phyloP scores from a whole-genome alignment of 306 rosid species.

The Fragaria nilgerrensis region DNA sequence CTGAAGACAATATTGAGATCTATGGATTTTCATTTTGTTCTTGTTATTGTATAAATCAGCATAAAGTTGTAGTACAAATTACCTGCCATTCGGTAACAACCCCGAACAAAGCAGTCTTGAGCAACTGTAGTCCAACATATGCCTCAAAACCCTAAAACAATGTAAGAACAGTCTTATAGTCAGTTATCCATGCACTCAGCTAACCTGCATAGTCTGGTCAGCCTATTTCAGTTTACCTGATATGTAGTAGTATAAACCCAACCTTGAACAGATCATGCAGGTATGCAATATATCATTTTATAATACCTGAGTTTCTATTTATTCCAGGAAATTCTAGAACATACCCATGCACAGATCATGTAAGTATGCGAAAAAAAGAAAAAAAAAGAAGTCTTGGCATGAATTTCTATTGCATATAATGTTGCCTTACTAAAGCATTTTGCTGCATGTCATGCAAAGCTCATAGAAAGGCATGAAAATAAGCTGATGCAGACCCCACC shows the following conservation, averaged over 20 bases:
- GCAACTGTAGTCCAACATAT: conserved; percentile 77
- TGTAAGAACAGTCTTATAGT: conserved; percentile 17
- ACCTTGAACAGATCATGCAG: conserved; percentile 1
- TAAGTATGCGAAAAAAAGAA: not conserved
- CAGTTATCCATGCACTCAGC: conserved; percentile 4
- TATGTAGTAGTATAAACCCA: not conserved
- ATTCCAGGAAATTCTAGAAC: not conserved
- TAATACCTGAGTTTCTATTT: not conserved
- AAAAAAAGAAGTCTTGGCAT: not conserved
- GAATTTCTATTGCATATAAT: not conserved
- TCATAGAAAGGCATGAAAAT: not conserved
- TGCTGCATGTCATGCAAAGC: conserved; percentile 18
- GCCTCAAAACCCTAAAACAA: conserved; percentile 85
- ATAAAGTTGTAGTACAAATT: conserved; percentile 22
- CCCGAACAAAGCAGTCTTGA: conserved; percentile 64
- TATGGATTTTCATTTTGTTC: not conserved
- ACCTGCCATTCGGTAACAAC: conserved; percentile 96
- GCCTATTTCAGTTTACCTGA: conserved; percentile 2
- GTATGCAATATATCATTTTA: not conserved
- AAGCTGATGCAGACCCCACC: not conserved
- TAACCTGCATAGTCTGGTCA: not conserved
- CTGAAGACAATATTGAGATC: not conserved
- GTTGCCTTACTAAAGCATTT: not conserved
- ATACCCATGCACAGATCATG: not conserved
- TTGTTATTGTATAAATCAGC: not conserved